Conservation (phyloP, 495 filamentous ascomycete genomes). For the Cercophora sp. region DNA sequence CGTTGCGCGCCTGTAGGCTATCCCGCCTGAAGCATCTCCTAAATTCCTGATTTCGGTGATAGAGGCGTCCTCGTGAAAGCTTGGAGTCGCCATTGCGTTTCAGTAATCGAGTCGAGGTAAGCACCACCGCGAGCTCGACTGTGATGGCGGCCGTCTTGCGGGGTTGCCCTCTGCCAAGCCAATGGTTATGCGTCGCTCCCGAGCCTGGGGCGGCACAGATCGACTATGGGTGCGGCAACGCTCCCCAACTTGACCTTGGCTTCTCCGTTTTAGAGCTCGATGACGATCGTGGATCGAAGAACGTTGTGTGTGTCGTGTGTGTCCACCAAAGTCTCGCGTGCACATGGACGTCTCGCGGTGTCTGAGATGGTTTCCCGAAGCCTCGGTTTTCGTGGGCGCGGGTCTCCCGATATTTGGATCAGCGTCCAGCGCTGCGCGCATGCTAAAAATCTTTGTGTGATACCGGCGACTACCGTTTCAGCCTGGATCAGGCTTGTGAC, state of each 20-base stretch:
- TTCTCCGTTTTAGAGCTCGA: too few species aligned
- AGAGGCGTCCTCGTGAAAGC: neutral
- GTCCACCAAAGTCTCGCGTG: too few species aligned
- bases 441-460: neutral
- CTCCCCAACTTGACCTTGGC: neutral
- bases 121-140: neutral
- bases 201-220: neutral
- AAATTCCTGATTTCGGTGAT: neutral
- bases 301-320: too few species aligned
- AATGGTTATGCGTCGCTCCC: neutral
- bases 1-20: neutral
- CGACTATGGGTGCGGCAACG: neutral
- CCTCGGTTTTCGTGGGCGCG: neutral
- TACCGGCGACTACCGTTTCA: neutral
- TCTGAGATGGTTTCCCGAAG: neutral
- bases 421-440: neutral
- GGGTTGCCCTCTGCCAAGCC: neutral
- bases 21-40: neutral
- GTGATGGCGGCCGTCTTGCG: neutral
- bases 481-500: conserved; percentile 2
- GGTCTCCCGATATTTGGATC: conserved; percentile 7
- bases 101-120: too few species aligned
- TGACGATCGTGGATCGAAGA: too few species aligned
- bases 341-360: neutral
- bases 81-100: too few species aligned